Percentiles rank a stretch among this genome's conserved stretches.
Evolutionary conservation across 345 rosid species (phyloP).

Genomic region (Abelmoschus esculentus): DNA sequence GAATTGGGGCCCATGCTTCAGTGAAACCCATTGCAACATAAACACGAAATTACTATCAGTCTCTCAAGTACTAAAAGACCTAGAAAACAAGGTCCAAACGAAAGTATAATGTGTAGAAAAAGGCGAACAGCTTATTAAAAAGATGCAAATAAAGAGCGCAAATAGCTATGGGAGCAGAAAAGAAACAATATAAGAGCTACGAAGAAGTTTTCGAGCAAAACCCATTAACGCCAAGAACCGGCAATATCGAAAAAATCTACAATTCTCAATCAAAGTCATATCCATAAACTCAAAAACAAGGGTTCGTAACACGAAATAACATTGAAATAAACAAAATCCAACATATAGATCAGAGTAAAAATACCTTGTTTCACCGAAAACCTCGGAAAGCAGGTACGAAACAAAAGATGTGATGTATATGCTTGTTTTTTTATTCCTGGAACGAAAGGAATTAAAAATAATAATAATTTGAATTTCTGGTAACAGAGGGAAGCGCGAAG

Average conservation of each 20-base stretch:
- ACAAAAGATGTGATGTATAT: background rate
- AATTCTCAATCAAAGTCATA: background rate
- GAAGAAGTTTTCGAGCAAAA: background rate
- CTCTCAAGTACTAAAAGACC: no score
- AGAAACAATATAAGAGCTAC: background rate
- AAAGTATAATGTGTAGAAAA: background rate
- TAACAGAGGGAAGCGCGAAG: constrained; percentile 16
- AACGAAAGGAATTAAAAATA: background rate
- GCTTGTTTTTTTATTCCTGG: background rate
- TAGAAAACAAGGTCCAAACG: no score
- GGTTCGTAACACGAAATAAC: background rate
- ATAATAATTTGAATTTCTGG: constrained; percentile 19
- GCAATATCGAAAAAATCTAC: background rate
- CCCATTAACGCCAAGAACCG: background rate
- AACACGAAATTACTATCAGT: no score
- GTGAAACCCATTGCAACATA: no score
- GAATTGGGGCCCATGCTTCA: no score
- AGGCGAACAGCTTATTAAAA: background rate
- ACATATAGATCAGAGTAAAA: background rate
- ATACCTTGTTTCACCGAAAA: background rate
- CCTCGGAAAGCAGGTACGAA: background rate
- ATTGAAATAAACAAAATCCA: background rate
- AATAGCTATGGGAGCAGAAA: background rate
- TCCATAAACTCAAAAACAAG: background rate
- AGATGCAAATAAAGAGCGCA: background rate